Conservation (phyloP, 2,329 filamentous ascomycete genomes). For the Penicillium aurantiogriseum region DNA sequence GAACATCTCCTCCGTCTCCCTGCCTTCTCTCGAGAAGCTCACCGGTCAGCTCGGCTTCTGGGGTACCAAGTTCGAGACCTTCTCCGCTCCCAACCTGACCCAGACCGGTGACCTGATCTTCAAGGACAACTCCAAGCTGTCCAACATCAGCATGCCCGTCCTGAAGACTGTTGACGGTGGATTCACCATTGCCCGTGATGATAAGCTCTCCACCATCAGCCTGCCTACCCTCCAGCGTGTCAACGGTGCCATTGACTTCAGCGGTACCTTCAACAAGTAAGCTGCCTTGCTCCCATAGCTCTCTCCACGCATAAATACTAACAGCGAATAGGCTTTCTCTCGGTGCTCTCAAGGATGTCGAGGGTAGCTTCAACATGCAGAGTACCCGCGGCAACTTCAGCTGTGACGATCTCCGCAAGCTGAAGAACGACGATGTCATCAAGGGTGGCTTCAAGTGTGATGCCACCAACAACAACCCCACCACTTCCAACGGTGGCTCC, state of each 20-base stretch:
- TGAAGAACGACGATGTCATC: conserved; percentile 44
- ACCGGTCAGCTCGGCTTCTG: conserved; percentile 82
- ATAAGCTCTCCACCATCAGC: conserved; percentile 62
- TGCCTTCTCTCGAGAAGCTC: conserved; percentile 70
- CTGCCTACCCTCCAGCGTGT: conserved; percentile 69
- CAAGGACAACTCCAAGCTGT: conserved; percentile 55
- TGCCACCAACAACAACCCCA: conserved; percentile 37
- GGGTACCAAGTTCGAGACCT: conserved; percentile 59
- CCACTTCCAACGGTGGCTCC: conserved; percentile 33
- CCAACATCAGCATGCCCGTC: conserved; percentile 72
- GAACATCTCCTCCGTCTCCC: conserved; percentile 71
- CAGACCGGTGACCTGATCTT: conserved; percentile 55
- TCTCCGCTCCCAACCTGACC: conserved; percentile 49
- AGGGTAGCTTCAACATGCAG: conserved; percentile 69
- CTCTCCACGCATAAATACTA: conserved; percentile 32
- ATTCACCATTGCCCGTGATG: conserved; percentile 89
- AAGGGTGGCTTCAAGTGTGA: conserved; percentile 50
- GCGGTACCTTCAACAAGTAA: conserved; percentile 80
- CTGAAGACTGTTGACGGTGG: conserved; percentile 72
- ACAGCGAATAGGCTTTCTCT: conserved; percentile 62
- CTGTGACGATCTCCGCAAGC: conserved; percentile 56
- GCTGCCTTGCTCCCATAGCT: conserved; percentile 37
- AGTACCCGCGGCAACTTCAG: conserved; percentile 61
- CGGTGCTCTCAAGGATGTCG: conserved; percentile 64
- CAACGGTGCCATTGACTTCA: conserved; percentile 77